phyloP scores from a whole-genome alignment of 2,329 filamentous ascomycete species.

The Colletotrichum viniferum region DNA sequence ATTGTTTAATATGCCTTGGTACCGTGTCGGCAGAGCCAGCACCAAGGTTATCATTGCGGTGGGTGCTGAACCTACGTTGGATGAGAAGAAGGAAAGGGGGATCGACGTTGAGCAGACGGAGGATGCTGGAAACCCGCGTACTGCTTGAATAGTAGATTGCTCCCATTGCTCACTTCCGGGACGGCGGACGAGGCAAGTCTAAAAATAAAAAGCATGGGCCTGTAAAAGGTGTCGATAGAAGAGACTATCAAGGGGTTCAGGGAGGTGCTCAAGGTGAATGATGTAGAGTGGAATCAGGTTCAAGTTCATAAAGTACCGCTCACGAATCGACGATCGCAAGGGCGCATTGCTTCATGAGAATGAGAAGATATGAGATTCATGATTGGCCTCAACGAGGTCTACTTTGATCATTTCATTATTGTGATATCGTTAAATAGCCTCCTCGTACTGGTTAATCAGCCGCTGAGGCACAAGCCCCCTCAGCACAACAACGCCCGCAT shows the following conservation, averaged over 20 bases:
- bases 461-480: slow-evolving; percentile 34
- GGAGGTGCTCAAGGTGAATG: background rate
- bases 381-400: background rate
- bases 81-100: background rate
- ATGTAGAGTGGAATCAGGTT: rapidly evolving
- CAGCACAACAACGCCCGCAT: slow-evolving; percentile 64
- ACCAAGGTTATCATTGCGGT: background rate
- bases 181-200: background rate
- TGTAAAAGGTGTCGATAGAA: rapidly evolving
- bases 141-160: background rate
- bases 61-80: background rate
- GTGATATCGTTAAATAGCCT: background rate
- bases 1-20: background rate
- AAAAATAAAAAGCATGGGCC: rapidly evolving
- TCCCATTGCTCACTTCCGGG: no score
- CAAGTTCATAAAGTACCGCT: background rate
- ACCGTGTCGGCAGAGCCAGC: background rate
- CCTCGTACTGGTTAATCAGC: slow-evolving; percentile 32
- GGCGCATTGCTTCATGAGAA: background rate
- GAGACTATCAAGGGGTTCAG: rapidly evolving
- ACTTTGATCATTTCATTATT: background rate
- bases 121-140: no score
- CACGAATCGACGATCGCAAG: rapidly evolving
- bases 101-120: background rate
- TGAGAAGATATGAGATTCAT: background rate